A percentile compares a stretch with the other conserved stretches of the same genome.
Conservation (phyloP, 2,329 filamentous ascomycete species). For the Curvularia lunata region DNA sequence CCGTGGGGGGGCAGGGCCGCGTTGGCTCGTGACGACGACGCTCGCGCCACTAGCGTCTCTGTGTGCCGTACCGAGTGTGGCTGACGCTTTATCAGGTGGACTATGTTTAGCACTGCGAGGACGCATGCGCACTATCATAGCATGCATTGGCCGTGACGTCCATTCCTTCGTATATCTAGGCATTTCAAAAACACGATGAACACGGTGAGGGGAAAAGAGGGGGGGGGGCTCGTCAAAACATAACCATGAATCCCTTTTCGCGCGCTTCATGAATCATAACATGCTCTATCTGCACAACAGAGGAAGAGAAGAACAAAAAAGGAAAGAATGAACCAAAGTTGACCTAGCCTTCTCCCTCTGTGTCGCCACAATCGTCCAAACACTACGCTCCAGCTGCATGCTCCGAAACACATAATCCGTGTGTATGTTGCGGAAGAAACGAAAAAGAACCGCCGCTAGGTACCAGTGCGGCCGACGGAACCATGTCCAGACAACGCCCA, state of each 20-base stretch:
- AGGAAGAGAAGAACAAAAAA: background rate
- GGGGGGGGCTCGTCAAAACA: no score
- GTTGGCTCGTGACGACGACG: constrained; percentile 9
- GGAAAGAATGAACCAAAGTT: background rate
- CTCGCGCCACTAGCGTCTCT: constrained; percentile 2
- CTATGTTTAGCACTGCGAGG: background rate
- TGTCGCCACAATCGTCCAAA: background rate
- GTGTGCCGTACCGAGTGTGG: background rate
- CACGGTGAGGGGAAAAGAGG: no score
- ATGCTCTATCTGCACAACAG: constrained; percentile 3
- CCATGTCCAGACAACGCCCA: background rate
- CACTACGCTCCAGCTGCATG: background rate
- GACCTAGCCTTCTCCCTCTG: background rate
- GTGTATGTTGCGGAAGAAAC: background rate
- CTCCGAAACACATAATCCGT: background rate
- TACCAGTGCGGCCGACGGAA: background rate
- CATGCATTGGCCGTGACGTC: no score
- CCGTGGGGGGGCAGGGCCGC: constrained; percentile 12
- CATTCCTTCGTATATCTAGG: no score
- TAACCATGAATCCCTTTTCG: background rate
- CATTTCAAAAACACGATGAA: no score
- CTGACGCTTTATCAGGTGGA: background rate
- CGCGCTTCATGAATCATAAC: constrained; percentile 3
- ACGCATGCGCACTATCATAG: no score
- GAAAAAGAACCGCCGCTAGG: background rate